These are phyloP conservation scores for Picochlorum sp. DNA, from an alignment of 139 green algal genomes.

Conservation along the genomic window DNA sequence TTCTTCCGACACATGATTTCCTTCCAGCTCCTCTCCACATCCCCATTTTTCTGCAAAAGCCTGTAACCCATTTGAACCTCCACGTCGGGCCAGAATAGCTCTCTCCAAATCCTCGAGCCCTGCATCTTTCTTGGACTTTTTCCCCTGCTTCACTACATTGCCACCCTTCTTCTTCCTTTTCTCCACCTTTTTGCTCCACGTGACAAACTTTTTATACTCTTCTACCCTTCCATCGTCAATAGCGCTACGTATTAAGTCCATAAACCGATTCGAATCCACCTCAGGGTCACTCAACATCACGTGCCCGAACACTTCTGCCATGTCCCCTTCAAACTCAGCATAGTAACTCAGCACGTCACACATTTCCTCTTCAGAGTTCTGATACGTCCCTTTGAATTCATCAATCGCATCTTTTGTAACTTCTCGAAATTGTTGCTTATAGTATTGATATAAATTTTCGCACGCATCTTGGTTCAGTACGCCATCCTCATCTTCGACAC, in stretches of 20 bases:
- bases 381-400: slow-evolving; percentile 46
- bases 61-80: slow-evolving; percentile 16
- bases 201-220: slow-evolving; percentile 24
- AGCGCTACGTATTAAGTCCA: slow-evolving; percentile 51
- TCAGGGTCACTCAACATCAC: slow-evolving; percentile 66
- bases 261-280: slow-evolving; percentile 72
- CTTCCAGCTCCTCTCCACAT: slow-evolving; percentile 10
- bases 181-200: slow-evolving; percentile 34
- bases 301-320: slow-evolving; percentile 71
- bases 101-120: background rate
- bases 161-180: background rate
- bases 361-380: slow-evolving; percentile 61
- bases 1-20: slow-evolving; percentile 21
- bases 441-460: slow-evolving; percentile 64
- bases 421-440: slow-evolving; percentile 54
- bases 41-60: slow-evolving; percentile 12
- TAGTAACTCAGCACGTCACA: slow-evolving; percentile 68
- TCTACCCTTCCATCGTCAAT: slow-evolving; percentile 34
- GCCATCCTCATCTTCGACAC: slow-evolving; percentile 46
- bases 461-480: slow-evolving; percentile 43
- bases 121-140: background rate
- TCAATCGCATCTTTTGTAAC: slow-evolving; percentile 57
- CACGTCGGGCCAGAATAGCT: slow-evolving; percentile 14
- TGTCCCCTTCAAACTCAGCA: slow-evolving; percentile 60
- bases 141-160: background rate